Evolutionary conservation across 2,329 filamentous ascomycete genomes (phyloP).

Genomic region (Aspergillus japonicus): DNA sequence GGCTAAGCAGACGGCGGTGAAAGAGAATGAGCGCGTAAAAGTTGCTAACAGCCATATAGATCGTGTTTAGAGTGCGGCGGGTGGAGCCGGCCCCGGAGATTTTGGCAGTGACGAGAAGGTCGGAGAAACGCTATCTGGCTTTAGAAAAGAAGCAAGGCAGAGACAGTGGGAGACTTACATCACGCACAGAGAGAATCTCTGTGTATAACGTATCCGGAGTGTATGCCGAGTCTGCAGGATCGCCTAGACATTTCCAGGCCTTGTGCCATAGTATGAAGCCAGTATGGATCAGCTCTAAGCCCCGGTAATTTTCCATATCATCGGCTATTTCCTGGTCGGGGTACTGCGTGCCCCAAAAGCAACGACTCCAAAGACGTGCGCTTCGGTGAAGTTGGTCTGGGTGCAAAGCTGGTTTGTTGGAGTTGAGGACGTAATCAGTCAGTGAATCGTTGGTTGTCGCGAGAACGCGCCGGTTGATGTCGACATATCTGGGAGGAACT

Average conservation of each 20-base stretch:
- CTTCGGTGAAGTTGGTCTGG: slow-evolving; percentile 36
- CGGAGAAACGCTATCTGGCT: slow-evolving; percentile 34
- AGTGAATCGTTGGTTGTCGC: slow-evolving; percentile 31
- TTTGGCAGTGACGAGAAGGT: slow-evolving; percentile 37
- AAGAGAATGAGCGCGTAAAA: slow-evolving; percentile 36
- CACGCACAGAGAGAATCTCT: slow-evolving; percentile 27
- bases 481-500: slow-evolving; percentile 27
- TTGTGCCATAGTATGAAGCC: slow-evolving; percentile 30
- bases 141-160: not conserved
- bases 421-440: slow-evolving; percentile 34
- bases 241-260: slow-evolving; percentile 30
- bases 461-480: slow-evolving; percentile 29
- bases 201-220: slow-evolving; percentile 22
- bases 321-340: slow-evolving; percentile 39
- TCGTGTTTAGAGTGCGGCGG: slow-evolving; percentile 36
- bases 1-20: slow-evolving; percentile 33
- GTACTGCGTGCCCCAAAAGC: slow-evolving; percentile 38
- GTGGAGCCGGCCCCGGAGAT: slow-evolving; percentile 29
- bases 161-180: slow-evolving; percentile 19
- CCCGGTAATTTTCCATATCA: slow-evolving; percentile 40
- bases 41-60: slow-evolving; percentile 35
- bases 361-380: slow-evolving; percentile 37
- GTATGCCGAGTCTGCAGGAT: slow-evolving; percentile 14
- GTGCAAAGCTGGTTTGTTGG: slow-evolving; percentile 31
- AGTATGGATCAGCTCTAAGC: slow-evolving; percentile 33